Evolutionary conservation across 257 asterid species (phyloP).

Genomic region (Solanum chilense): DNA sequence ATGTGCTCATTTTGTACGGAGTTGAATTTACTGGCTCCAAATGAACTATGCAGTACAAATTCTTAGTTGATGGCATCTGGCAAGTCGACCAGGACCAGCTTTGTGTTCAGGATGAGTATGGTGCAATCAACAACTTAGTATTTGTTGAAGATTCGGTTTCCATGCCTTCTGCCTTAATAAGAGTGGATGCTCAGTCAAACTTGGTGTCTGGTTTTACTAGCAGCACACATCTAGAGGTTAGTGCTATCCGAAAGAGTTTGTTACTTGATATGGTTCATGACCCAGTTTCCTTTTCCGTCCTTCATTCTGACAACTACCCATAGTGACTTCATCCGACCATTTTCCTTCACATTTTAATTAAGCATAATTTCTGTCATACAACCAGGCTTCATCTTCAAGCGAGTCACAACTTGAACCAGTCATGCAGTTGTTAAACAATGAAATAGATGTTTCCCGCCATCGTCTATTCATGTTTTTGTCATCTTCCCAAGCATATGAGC

Average conservation of each 20-base stretch:
- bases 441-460: conserved; percentile 31
- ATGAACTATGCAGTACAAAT: conserved; percentile 38
- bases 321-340: not conserved
- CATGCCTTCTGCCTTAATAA: conserved; percentile 1
- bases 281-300: not conserved
- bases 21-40: not conserved
- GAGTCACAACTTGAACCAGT: conserved; percentile 5
- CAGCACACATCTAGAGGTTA: conserved; percentile 11
- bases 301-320: not conserved
- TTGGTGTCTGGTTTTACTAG: conserved; percentile 5
- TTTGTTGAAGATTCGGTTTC: conserved; percentile 20
- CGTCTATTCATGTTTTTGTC: conserved; percentile 37
- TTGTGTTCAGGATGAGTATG: conserved; percentile 39
- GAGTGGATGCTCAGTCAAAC: conserved; percentile 14
- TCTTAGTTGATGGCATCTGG: conserved; percentile 63
- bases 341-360: not conserved
- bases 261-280: not conserved
- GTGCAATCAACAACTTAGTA: conserved; percentile 38
- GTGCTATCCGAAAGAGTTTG: conserved; percentile 3
- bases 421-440: conserved; percentile 16
- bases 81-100: conserved; percentile 42
- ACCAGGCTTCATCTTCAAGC: conserved; percentile 37
- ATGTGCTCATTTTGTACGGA: not conserved
- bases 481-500: conserved; percentile 38
- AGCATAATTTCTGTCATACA: not conserved